Conservation (phyloP, 768 basidiomycete species). For the Ramaria sp. region DNA sequence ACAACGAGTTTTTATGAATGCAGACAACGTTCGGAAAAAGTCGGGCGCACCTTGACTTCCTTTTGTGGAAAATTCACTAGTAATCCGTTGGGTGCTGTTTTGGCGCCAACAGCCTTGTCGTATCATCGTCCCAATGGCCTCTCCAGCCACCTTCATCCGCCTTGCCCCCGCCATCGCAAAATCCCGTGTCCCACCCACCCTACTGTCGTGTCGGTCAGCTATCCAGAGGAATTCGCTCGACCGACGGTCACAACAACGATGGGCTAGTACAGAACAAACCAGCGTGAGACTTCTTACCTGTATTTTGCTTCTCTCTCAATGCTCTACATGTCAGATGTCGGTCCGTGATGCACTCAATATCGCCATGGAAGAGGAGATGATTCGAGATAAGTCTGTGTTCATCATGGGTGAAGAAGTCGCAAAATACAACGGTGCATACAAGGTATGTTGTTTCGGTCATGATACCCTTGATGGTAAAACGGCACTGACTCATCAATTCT, state of each 20-base stretch:
- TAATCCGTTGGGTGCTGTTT: not conserved
- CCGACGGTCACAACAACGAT: slow-evolving; percentile 12
- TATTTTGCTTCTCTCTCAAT: not conserved
- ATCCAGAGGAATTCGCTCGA: not conserved
- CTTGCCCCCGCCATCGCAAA: slow-evolving; percentile 38
- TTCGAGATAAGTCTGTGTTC: slow-evolving; percentile 90
- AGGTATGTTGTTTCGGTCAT: slow-evolving; percentile 36
- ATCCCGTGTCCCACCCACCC: slow-evolving; percentile 34
- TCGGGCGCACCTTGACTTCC: not conserved
- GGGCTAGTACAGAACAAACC: slow-evolving; percentile 10
- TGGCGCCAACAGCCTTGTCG: slow-evolving; percentile 11
- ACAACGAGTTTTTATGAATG: no score
- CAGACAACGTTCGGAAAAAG: no score
- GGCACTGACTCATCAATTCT: not conserved
- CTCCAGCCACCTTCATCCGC: slow-evolving; percentile 55
- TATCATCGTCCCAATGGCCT: slow-evolving; percentile 38
- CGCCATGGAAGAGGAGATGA: slow-evolving; percentile 99
- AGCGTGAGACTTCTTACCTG: not conserved
- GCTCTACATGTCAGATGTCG: slow-evolving; percentile 60
- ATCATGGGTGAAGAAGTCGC: slow-evolving; percentile 97
- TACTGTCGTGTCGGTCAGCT: slow-evolving; percentile 7
- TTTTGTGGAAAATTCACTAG: not conserved
- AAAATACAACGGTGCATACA: slow-evolving; percentile 96
- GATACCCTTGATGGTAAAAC: slow-evolving; percentile 1
- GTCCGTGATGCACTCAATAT: slow-evolving; percentile 95